These are phyloP conservation scores for Elsinoe australis DNA, from an alignment of 2,329 filamentous ascomycete genomes.

Conservation along the genomic window DNA sequence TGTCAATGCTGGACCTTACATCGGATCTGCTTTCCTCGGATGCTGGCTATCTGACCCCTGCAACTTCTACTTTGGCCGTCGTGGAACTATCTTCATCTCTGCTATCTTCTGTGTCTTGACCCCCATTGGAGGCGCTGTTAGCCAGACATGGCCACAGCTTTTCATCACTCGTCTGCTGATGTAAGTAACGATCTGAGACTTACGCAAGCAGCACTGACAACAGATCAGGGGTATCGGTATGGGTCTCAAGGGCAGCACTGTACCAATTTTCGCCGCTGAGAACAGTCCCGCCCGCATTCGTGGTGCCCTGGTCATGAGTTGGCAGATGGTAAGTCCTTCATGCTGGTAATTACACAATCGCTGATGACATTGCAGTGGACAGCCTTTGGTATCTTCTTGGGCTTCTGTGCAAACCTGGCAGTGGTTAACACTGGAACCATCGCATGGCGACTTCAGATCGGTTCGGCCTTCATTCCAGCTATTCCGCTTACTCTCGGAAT, in stretches of 20 bases:
- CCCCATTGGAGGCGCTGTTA: slow-evolving; percentile 14
- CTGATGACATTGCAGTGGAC: slow-evolving; percentile 27
- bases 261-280: slow-evolving; percentile 20
- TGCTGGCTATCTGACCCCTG: slow-evolving; percentile 24
- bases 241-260: slow-evolving; percentile 19
- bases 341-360: background rate
- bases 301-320: slow-evolving; percentile 27
- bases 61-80: slow-evolving; percentile 28
- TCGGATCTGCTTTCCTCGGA: slow-evolving; percentile 25
- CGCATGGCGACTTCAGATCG: slow-evolving; percentile 42
- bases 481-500: slow-evolving; percentile 40
- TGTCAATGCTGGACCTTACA: slow-evolving; percentile 53
- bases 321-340: slow-evolving; percentile 27
- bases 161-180: slow-evolving; percentile 19
- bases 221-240: slow-evolving; percentile 20
- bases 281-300: slow-evolving; percentile 20
- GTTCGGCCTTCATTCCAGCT: slow-evolving; percentile 42
- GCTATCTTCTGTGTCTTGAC: slow-evolving; percentile 21
- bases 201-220: background rate
- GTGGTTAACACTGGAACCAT: slow-evolving; percentile 34
- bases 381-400: slow-evolving; percentile 37
- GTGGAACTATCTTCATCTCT: slow-evolving; percentile 33
- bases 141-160: slow-evolving; percentile 19
- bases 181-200: background rate
- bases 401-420: slow-evolving; percentile 37